Percentiles rank a stretch among this genome's conserved stretches.
These are phyloP conservation scores for Pseudocercospora fuligena DNA, from an alignment of 2,329 filamentous ascomycete species.

Conservation along the genomic window DNA sequence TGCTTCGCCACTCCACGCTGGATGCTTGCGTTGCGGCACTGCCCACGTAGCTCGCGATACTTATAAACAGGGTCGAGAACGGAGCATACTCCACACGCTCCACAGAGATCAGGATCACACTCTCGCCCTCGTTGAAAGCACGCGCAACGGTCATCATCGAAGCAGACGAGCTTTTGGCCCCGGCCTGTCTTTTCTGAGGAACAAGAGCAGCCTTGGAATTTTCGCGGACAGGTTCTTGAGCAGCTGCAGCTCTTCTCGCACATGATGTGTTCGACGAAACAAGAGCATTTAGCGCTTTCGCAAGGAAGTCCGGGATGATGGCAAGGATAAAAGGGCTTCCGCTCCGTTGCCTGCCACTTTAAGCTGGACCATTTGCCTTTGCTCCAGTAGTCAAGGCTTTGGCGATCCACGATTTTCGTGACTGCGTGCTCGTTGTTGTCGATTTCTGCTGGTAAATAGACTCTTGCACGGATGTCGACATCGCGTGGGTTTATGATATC, in stretches of 20 bases:
- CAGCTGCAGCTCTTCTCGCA: conserved; percentile 79
- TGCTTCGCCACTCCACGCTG: conserved; percentile 70
- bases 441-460: conserved; percentile 30
- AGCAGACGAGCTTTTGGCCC: conserved; percentile 45
- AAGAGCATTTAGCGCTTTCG: conserved; percentile 64
- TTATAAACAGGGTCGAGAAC: conserved; percentile 72
- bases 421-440: not conserved
- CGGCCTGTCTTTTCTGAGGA: conserved; percentile 42
- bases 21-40: conserved; percentile 74
- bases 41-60: conserved; percentile 61
- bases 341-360: conserved; percentile 40
- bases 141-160: conserved; percentile 59
- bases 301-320: conserved; percentile 69
- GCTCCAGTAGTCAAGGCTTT: conserved; percentile 28
- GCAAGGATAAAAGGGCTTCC: conserved; percentile 68
- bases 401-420: conserved; percentile 16
- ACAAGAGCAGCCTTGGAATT: conserved; percentile 51
- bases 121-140: conserved; percentile 76
- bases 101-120: conserved; percentile 78
- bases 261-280: conserved; percentile 63
- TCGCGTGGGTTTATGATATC: conserved; percentile 41
- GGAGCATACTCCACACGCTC: conserved; percentile 69
- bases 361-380: conserved; percentile 19
- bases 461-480: conserved; percentile 38
- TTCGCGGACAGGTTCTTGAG: conserved; percentile 60